Evolutionary conservation across 768 basidiomycete genomes (phyloP).

Genomic region (Suillus ampliporus): DNA sequence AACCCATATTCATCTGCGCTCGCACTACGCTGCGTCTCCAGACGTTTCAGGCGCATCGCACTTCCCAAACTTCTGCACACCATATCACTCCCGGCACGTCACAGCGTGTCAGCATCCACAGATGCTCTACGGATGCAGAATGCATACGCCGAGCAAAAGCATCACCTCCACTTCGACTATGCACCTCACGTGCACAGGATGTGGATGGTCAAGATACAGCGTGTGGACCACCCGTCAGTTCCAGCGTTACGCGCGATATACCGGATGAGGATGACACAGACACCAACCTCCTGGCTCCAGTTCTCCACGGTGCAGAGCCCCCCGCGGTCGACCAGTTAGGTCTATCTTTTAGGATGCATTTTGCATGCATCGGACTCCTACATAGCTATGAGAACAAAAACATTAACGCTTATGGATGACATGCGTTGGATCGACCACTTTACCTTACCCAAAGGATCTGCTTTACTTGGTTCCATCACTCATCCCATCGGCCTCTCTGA

Average conservation of each 20-base stretch:
- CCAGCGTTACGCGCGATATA: slow-evolving; percentile 20
- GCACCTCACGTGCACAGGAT: slow-evolving; percentile 36
- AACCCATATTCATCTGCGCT: slow-evolving; percentile 30
- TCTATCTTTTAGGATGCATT: no score
- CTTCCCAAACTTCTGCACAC: slow-evolving; percentile 48
- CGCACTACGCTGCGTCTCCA: slow-evolving; percentile 41
- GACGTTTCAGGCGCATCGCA: slow-evolving; percentile 34
- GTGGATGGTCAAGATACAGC: slow-evolving; percentile 33
- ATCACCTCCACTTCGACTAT: slow-evolving; percentile 40
- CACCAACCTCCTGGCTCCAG: slow-evolving; percentile 14
- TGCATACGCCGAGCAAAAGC: slow-evolving; percentile 13
- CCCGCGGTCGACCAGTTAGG: slow-evolving; percentile 42
- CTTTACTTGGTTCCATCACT: slow-evolving; percentile 41
- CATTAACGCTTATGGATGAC: no score
- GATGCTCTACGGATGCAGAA: slow-evolving; percentile 36
- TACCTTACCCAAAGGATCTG: no score
- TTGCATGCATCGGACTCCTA: no score
- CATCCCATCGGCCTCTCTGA: slow-evolving; percentile 39
- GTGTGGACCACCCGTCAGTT: slow-evolving; percentile 22
- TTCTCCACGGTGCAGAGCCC: slow-evolving; percentile 9
- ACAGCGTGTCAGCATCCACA: slow-evolving; percentile 30
- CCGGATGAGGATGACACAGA: slow-evolving; percentile 25
- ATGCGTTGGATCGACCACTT: no score
- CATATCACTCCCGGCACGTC: slow-evolving; percentile 32
- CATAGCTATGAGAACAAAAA: no score